These are phyloP conservation scores for Hyaloscypha hepaticicola DNA, from an alignment of 495 filamentous ascomycete species.

Conservation along the genomic window DNA sequence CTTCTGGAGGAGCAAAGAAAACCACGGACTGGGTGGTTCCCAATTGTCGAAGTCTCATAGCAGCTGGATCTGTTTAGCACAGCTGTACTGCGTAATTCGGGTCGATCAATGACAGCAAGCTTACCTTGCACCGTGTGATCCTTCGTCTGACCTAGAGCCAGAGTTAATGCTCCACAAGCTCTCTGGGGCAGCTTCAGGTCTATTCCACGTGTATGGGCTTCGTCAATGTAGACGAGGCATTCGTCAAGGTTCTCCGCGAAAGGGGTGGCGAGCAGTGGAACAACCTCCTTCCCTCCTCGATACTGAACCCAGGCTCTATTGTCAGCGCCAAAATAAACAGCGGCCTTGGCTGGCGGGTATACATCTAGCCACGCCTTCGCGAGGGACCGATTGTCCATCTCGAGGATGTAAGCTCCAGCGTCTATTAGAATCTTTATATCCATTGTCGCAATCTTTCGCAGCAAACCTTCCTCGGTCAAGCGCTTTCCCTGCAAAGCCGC, in stretches of 20 bases:
- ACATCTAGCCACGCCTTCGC: conserved; percentile 48
- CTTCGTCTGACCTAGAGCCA: conserved; percentile 56
- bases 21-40: conserved; percentile 39
- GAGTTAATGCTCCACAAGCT: conserved; percentile 52
- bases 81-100: not conserved
- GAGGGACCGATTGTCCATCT: conserved; percentile 44
- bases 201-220: conserved; percentile 61
- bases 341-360: conserved; percentile 42
- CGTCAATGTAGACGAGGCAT: conserved; percentile 60
- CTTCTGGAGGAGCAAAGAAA: conserved; percentile 49
- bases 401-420: conserved; percentile 50
- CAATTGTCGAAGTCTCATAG: conserved; percentile 47
- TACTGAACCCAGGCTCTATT: conserved; percentile 49
- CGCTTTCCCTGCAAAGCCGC: conserved; percentile 33
- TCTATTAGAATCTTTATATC: conserved; percentile 50
- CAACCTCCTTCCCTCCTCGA: conserved; percentile 40
- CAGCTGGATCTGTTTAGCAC: conserved; percentile 36
- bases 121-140: conserved; percentile 61
- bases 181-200: conserved; percentile 53
- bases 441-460: conserved; percentile 32
- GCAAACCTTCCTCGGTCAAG: conserved; percentile 38
- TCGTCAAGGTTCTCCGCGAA: conserved; percentile 47
- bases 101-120: conserved; percentile 6
- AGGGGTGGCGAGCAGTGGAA: conserved; percentile 44
- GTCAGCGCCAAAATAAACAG: conserved; percentile 47